Evolutionary conservation across 176 grass and related monocot genomes (phyloP).

Genomic region (Microstegium vimineum): DNA sequence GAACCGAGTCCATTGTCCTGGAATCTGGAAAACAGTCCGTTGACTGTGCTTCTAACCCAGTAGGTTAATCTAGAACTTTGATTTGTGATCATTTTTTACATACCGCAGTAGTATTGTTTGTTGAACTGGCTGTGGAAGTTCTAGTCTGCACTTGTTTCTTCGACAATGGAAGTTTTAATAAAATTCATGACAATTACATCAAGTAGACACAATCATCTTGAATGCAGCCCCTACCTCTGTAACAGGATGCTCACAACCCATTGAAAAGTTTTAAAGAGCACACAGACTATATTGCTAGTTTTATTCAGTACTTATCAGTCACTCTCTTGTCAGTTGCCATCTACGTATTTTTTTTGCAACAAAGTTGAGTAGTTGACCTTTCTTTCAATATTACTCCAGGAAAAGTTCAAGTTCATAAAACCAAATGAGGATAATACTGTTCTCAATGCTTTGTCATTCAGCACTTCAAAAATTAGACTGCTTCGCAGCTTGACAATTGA

Average conservation of each 20-base stretch:
- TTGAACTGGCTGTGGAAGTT: neutral
- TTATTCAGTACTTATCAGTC: neutral
- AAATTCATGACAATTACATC: neutral
- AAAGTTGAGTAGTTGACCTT: neutral
- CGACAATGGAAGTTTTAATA: neutral
- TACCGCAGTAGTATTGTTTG: neutral
- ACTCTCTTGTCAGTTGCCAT: too few relatives aligned
- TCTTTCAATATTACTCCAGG: constrained; percentile 31
- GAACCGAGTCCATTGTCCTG: neutral
- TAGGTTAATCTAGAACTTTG: neutral
- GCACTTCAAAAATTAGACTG: constrained; percentile 66
- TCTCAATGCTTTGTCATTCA: constrained; percentile 61
- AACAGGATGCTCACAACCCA: neutral
- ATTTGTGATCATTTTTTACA: neutral
- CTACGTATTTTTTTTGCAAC: neutral
- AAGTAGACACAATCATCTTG: neutral
- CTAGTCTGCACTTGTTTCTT: neutral
- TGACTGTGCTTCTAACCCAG: neutral
- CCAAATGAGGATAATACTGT: constrained; percentile 44
- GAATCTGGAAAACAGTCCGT: neutral
- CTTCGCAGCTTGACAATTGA: constrained; percentile 70
- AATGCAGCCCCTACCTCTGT: neutral
- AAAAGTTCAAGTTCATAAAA: constrained; percentile 65
- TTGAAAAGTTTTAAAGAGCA: neutral
- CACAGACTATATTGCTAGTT: neutral